A percentile compares a stretch with the other conserved stretches of the same genome.
Evolutionary conservation across 2,329 filamentous ascomycete genomes (phyloP).

Genomic region (Biscogniauxia marginata): DNA sequence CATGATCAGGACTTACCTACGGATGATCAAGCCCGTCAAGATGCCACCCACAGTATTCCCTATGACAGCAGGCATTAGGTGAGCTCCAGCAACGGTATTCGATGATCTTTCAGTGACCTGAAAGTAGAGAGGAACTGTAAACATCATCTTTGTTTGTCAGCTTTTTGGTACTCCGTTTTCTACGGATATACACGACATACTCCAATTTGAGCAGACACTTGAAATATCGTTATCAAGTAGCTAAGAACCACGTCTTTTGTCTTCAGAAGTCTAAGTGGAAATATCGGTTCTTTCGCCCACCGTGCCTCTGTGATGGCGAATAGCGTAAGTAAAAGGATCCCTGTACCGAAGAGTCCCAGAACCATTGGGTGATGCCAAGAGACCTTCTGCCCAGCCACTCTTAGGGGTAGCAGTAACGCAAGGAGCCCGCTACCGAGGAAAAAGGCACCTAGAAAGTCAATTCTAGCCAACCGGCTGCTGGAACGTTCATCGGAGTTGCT

Average conservation of each 20-base stretch:
- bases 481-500: conserved; percentile 11
- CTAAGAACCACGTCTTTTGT: conserved; percentile 51
- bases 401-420: conserved; percentile 36
- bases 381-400: conserved; percentile 37
- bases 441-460: conserved; percentile 58
- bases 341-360: conserved; percentile 27
- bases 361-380: conserved; percentile 36
- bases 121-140: conserved; percentile 66
- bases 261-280: conserved; percentile 54
- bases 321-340: conserved; percentile 26
- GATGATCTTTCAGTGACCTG: conserved; percentile 58
- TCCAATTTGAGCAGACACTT: conserved; percentile 56
- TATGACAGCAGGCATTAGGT: conserved; percentile 64
- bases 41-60: conserved; percentile 66
- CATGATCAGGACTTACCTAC: conserved; percentile 31
- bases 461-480: conserved; percentile 43
- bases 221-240: conserved; percentile 50
- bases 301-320: conserved; percentile 37
- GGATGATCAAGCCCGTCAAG: conserved; percentile 55
- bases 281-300: conserved; percentile 53
- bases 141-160: conserved; percentile 49
- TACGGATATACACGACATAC: conserved; percentile 36
- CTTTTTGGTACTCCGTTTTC: conserved; percentile 3
- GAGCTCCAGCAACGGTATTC: conserved; percentile 55
- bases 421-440: conserved; percentile 38